phyloP scores from a whole-genome alignment of 768 basidiomycete species.

The Podaxis pistillaris region DNA sequence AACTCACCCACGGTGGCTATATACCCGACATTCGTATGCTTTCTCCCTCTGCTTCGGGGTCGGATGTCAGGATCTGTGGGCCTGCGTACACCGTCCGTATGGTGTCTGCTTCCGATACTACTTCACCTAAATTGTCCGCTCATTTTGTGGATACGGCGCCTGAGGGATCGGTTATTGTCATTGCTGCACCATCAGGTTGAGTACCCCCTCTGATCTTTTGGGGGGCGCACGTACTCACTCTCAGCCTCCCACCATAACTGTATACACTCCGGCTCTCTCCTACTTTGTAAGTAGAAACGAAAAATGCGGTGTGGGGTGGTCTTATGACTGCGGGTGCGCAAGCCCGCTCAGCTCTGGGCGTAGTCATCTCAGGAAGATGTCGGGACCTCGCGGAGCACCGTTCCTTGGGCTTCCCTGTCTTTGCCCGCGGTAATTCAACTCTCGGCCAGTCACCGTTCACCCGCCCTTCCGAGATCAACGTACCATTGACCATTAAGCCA shows the following conservation, averaged over 20 bases:
- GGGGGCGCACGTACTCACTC: neutral
- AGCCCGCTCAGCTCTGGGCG: conserved; percentile 66
- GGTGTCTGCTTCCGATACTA: conserved; percentile 56
- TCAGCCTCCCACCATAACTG: neutral
- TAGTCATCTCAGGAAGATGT: conserved; percentile 81
- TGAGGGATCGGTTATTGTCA: conserved; percentile 63
- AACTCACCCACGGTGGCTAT: conserved; percentile 66
- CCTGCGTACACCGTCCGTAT: conserved; percentile 89
- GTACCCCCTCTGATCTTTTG: conserved; percentile 14
- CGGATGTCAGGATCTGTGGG: conserved; percentile 50
- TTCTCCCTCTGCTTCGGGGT: conserved; percentile 38
- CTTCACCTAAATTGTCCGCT: conserved; percentile 58
- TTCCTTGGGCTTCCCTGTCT: conserved; percentile 71
- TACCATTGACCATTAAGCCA: conserved; percentile 51
- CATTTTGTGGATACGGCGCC: conserved; percentile 86
- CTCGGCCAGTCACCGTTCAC: conserved; percentile 86
- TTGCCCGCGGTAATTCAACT: conserved; percentile 78
- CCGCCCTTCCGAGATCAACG: conserved; percentile 72
- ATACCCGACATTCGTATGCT: conserved; percentile 74
- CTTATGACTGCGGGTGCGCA: conserved; percentile 87
- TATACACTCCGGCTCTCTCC: too few relatives aligned
- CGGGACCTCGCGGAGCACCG: conserved; percentile 83
- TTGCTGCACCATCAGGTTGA: conserved; percentile 71
- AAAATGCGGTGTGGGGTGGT: conserved; percentile 91
- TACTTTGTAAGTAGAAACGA: conserved; percentile 44